These are phyloP conservation scores for Rhamnella rubrinervis DNA, from an alignment of 331 rosid genomes.

Conservation along the genomic window DNA sequence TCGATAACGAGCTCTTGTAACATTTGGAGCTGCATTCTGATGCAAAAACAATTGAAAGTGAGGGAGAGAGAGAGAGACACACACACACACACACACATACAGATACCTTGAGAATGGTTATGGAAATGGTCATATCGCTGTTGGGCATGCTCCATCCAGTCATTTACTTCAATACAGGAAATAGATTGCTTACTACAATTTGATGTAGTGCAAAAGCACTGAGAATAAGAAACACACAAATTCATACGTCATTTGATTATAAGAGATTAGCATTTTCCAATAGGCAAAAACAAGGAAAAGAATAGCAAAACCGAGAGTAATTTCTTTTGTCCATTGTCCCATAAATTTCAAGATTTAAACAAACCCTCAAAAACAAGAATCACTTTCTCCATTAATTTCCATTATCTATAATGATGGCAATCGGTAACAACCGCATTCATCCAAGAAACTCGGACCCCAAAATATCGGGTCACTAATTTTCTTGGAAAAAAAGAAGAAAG, in stretches of 20 bases:
- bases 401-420: background rate
- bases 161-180: conserved; percentile 14
- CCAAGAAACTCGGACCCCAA: background rate
- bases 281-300: background rate
- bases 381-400: background rate
- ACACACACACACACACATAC: no score
- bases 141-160: conserved; percentile 31
- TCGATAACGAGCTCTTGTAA: background rate
- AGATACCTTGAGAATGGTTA: conserved; percentile 39
- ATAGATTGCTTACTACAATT: background rate
- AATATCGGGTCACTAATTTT: background rate
- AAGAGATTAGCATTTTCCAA: background rate
- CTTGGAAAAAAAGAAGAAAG: background rate
- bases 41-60: no score
- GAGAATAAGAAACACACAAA: background rate
- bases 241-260: background rate
- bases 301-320: background rate
- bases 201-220: conserved; percentile 12
- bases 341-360: no score
- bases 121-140: conserved; percentile 27
- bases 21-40: background rate
- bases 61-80: no score
- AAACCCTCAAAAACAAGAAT: no score
- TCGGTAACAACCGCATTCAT: background rate
- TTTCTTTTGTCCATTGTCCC: no score